These are phyloP conservation scores for Sclerotinia borealis DNA, from an alignment of 2,329 filamentous ascomycete genomes.

Conservation along the genomic window DNA sequence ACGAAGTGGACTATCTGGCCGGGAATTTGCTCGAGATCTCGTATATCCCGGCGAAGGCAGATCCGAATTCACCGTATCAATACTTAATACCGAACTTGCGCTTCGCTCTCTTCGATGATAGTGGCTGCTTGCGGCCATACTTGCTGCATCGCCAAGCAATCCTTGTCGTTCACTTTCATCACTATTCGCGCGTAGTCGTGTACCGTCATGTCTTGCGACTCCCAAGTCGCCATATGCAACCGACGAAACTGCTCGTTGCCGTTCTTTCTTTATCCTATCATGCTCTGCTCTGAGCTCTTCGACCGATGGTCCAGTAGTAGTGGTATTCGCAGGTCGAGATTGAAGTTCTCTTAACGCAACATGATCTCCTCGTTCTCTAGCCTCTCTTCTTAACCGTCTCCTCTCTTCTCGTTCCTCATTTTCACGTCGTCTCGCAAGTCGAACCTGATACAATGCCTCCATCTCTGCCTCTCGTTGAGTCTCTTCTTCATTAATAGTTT, in stretches of 20 bases:
- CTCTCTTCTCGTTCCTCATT: slow-evolving; percentile 71
- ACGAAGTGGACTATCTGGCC: slow-evolving; percentile 35
- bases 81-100: slow-evolving; percentile 50
- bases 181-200: slow-evolving; percentile 66
- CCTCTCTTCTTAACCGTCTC: slow-evolving; percentile 63
- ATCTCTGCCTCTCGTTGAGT: slow-evolving; percentile 86
- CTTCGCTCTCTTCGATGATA: slow-evolving; percentile 43
- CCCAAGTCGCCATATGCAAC: slow-evolving; percentile 74
- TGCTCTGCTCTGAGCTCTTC: slow-evolving; percentile 53
- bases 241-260: slow-evolving; percentile 64
- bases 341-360: slow-evolving; percentile 60
- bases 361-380: slow-evolving; percentile 64
- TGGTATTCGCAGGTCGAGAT: slow-evolving; percentile 43
- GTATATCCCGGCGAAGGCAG: slow-evolving; percentile 37
- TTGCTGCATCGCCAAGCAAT: slow-evolving; percentile 63
- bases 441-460: slow-evolving; percentile 87
- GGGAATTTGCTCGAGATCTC: slow-evolving; percentile 40
- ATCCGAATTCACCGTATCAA: slow-evolving; percentile 41
- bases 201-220: slow-evolving; percentile 71
- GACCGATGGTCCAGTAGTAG: slow-evolving; percentile 42
- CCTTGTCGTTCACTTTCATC: slow-evolving; percentile 64
- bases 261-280: slow-evolving; percentile 49
- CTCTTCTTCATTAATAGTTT: slow-evolving; percentile 66
- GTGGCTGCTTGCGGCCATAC: slow-evolving; percentile 34
- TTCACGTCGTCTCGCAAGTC: slow-evolving; percentile 68